Percentiles rank a stretch among this genome's conserved stretches.
Evolutionary conservation across 2,329 filamentous ascomycete genomes (phyloP).

Genomic region (Colletotrichum truncatum): DNA sequence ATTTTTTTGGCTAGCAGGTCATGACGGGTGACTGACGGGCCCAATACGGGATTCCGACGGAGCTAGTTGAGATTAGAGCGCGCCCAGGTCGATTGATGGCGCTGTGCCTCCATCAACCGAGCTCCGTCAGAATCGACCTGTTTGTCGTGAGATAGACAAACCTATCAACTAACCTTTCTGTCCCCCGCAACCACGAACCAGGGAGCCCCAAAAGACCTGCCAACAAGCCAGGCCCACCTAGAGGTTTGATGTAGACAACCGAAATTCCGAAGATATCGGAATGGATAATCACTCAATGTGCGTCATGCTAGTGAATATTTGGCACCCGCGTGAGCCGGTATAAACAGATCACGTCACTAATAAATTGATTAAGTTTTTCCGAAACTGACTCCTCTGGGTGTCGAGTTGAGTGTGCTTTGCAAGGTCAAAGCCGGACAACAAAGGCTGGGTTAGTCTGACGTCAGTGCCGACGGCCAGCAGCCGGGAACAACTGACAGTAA

Average conservation of each 20-base stretch:
- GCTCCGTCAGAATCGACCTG: conserved; percentile 1
- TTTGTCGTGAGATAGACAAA: conserved; percentile 20
- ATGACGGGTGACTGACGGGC: conserved; percentile 11
- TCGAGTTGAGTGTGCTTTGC: conserved; percentile 15
- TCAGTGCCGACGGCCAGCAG: conserved; percentile 14
- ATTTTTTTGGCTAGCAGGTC: not conserved
- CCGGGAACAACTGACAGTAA: conserved; percentile 19
- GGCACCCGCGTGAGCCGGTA: not conserved
- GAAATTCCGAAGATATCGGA: not conserved
- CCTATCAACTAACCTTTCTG: conserved; percentile 4
- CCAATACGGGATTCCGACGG: not conserved
- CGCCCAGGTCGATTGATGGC: conserved; percentile 4
- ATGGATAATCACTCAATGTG: not conserved
- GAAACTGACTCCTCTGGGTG: conserved; percentile 12
- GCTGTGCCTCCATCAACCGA: conserved; percentile 9
- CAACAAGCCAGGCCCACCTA: not conserved
- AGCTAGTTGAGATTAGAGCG: not conserved
- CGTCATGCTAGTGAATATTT: conserved; percentile 13
- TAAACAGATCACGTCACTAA: conserved; percentile 18
- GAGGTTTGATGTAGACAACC: not conserved
- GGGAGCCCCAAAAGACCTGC: not conserved
- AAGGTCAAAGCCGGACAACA: conserved; percentile 27
- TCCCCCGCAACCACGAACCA: not conserved
- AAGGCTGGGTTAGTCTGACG: conserved; percentile 12
- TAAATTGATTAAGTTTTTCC: conserved; percentile 19